Conservation (phyloP, 495 filamentous ascomycete species). For the Ascobolus immersus region DNA sequence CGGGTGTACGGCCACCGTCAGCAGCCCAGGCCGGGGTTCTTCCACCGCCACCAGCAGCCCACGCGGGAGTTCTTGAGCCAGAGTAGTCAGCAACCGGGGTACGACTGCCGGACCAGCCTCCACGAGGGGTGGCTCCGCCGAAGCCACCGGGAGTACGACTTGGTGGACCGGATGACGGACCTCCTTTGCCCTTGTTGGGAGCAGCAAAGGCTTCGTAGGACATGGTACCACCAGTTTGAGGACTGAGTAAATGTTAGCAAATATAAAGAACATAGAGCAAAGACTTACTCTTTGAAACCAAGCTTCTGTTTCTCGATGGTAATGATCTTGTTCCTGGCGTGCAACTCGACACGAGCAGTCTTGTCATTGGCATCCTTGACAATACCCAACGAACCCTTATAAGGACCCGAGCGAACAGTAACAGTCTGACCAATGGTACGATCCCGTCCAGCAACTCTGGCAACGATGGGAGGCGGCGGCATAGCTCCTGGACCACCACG, state of each 20-base stretch:
- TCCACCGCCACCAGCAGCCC: conserved; percentile 10
- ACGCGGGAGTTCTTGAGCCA: conserved; percentile 16
- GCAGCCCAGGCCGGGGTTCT: conserved; percentile 33
- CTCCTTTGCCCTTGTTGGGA: no score
- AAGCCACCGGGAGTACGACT: conserved; percentile 13
- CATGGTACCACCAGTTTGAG: conserved; percentile 45
- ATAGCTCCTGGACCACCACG: conserved; percentile 32
- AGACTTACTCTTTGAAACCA: conserved; percentile 48
- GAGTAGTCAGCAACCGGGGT: conserved; percentile 11
- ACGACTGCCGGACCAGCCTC: conserved; percentile 11
- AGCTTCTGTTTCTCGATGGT: conserved; percentile 53
- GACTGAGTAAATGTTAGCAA: conserved; percentile 7
- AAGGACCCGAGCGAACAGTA: conserved; percentile 50
- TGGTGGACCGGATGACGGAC: no score
- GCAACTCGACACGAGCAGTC: conserved; percentile 68
- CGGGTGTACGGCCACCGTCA: conserved; percentile 40
- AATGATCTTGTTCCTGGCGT: conserved; percentile 71
- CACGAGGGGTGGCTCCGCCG: conserved; percentile 14
- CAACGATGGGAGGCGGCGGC: conserved; percentile 32
- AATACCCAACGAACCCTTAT: conserved; percentile 83
- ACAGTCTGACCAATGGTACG: conserved; percentile 78
- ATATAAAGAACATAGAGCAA: neutral
- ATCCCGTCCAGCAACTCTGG: conserved; percentile 52
- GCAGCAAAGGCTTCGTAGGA: conserved; percentile 36
- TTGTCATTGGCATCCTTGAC: conserved; percentile 76